Evolutionary conservation across 2,329 filamentous ascomycete genomes (phyloP).

Genomic region (Fusarium aywerte): DNA sequence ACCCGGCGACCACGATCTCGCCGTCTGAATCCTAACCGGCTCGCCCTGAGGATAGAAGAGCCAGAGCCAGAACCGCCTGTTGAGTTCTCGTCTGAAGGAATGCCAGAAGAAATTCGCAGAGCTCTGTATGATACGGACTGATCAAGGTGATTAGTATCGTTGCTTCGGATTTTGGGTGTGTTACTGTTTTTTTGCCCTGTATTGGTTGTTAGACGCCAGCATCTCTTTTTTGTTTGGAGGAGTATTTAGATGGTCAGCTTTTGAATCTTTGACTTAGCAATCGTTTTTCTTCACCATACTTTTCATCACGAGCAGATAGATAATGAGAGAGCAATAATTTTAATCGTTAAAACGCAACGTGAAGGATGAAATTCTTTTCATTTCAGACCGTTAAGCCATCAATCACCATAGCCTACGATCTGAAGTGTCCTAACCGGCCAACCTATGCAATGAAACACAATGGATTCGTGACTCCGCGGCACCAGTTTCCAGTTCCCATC

Average conservation of each 20-base stretch:
- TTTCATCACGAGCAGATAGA: constrained; percentile 5
- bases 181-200: constrained; percentile 1
- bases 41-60: constrained; percentile 11
- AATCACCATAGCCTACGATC: constrained; percentile 53
- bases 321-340: constrained; percentile 2
- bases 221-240: background rate
- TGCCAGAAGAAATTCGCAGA: background rate
- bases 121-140: constrained; percentile 2
- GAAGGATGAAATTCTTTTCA: constrained; percentile 50
- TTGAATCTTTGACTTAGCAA: background rate
- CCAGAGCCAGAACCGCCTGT: background rate
- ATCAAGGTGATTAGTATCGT: background rate
- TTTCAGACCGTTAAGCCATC: constrained; percentile 56
- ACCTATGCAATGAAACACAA: constrained; percentile 55
- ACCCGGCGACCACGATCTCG: background rate
- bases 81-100: background rate
- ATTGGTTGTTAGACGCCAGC: background rate
- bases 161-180: background rate
- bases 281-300: constrained; percentile 4
- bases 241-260: background rate
- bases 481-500: constrained; percentile 48
- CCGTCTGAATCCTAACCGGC: background rate
- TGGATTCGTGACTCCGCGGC: constrained; percentile 51
- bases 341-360: constrained; percentile 38
- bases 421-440: constrained; percentile 55